Evolutionary conservation across 2,329 filamentous ascomycete species (phyloP), one percentile per base, ranked within the genome.

Genomic region (Calonectria henricotiae): DNA sequence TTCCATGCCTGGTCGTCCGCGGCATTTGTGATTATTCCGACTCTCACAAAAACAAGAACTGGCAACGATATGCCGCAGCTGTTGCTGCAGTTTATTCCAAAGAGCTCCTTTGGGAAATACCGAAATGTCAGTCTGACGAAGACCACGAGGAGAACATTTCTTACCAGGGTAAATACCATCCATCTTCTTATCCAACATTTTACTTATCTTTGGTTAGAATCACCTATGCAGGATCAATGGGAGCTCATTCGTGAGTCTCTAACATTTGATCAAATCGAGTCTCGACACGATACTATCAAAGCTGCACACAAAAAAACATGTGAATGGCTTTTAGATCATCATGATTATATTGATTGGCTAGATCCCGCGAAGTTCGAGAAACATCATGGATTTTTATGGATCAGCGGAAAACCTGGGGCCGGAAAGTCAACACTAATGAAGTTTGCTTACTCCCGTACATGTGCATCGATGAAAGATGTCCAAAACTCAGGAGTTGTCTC

Each of bases 1-100:
- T 82, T 1, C 79, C 80, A 0, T 83, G 78, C 41, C 62, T 84
- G 2, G 74, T 80, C 0, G 80, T 85, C 27, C 78, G 81, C 5
- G 62, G 62, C 2, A 55, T 65, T 5, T 55, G 47, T 20, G 62
- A 65, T n/a, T 65, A 65, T 17, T 54, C 62, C 1, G 62, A 65
- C 23, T 55, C 62, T 1, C 62, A 65, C 32, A 65, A 55, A 30
- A 65, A 51, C 25, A 65, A 65, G 11, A 32, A 20, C 13, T 65
- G 62, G 62, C 62, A 65, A 9, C 37, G 12, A 13, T 65, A 65
- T 55, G 37, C 62, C 25, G 47, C 47, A 15, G 35, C 47, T 9
- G 51, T 27, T 4, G 62, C 62, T 4, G 62, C 62, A 1, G 62
- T 47, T 17, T 65, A 65, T 25, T 23, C 46, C 15, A 63, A 63